Conservation (phyloP, 2,329 filamentous ascomycete species). For the Aphanoascus verrucosus region DNA sequence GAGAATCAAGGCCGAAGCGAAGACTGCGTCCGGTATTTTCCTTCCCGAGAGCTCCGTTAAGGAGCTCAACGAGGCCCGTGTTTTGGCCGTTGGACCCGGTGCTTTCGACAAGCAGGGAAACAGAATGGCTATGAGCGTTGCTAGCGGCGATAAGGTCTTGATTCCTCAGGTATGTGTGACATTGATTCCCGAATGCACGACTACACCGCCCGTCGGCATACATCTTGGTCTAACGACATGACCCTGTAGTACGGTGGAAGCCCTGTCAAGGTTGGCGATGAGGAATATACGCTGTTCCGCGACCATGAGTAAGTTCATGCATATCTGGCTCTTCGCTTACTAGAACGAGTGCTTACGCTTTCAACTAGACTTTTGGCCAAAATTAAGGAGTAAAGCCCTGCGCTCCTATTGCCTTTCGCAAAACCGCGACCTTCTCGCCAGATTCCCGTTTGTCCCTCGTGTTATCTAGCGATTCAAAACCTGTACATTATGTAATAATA, state of each 20-base stretch:
- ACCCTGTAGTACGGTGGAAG: constrained; percentile 70
- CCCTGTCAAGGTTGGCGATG: constrained; percentile 92
- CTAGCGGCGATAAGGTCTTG: constrained; percentile 79
- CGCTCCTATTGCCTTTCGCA: neutral
- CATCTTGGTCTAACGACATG: constrained; percentile 4
- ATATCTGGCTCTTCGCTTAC: neutral
- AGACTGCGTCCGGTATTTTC: constrained; percentile 95
- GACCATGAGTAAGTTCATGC: constrained; percentile 78
- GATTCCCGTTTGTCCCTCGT: constrained; percentile 3
- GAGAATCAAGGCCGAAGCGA: constrained; percentile 92
- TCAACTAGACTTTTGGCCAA: constrained; percentile 76
- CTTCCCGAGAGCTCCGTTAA: constrained; percentile 94
- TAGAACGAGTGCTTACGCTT: neutral
- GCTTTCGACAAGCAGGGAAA: constrained; percentile 79
- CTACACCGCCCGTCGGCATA: neutral
- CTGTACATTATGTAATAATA: constrained; percentile 14
- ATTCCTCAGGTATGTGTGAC: constrained; percentile 71
- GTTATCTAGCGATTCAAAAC: constrained; percentile 9
- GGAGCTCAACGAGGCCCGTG: constrained; percentile 96
- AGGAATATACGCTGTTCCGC: constrained; percentile 91
- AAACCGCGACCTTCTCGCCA: neutral
- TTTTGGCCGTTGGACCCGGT: constrained; percentile 88
- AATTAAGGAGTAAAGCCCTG: constrained; percentile 74
- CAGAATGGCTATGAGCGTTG: constrained; percentile 72
- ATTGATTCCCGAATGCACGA: neutral